Percentiles rank a stretch among this genome's conserved stretches.
These are phyloP conservation scores for Melampsora americana DNA, from an alignment of 1,284 basidiomycete species.

Conservation along the genomic window DNA sequence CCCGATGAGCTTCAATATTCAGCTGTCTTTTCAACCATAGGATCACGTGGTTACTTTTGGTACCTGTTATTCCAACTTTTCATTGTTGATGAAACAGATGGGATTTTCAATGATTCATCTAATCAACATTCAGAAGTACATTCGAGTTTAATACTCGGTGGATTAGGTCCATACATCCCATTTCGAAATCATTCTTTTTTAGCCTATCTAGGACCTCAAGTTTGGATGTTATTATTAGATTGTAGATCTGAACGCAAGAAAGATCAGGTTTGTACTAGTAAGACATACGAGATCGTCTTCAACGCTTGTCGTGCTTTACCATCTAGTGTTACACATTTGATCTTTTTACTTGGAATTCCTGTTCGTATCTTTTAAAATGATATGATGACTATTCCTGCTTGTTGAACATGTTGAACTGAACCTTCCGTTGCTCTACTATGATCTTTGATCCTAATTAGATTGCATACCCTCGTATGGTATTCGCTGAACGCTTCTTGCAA, in stretches of 20 bases:
- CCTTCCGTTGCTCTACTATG: neutral
- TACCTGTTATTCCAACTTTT: constrained; percentile 90
- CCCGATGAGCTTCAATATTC: constrained; percentile 72
- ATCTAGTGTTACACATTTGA: constrained; percentile 51
- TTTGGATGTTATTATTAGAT: constrained; percentile 69
- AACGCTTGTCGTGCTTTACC: constrained; percentile 50
- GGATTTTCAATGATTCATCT: constrained; percentile 64
- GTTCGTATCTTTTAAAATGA: constrained; percentile 46
- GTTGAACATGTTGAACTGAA: neutral
- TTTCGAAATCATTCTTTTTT: constrained; percentile 77
- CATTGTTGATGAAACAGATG: constrained; percentile 66
- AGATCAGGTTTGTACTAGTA: constrained; percentile 69
- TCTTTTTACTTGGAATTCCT: constrained; percentile 53
- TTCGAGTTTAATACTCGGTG: constrained; percentile 64
- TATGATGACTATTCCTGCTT: neutral
- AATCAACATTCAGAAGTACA: constrained; percentile 35
- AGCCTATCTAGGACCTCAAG: constrained; percentile 57
- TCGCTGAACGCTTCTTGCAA: constrained; percentile 59
- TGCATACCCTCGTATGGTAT: constrained; percentile 89
- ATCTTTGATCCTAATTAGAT: constrained; percentile 57
- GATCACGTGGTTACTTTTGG: constrained; percentile 80
- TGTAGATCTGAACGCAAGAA: constrained; percentile 78
- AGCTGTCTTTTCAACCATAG: constrained; percentile 67
- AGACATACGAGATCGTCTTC: constrained; percentile 72
- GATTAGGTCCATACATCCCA: constrained; percentile 69